Evolutionary conservation across 2,329 filamentous ascomycete species (phyloP).

Genomic region (Epichloe amarillans): DNA sequence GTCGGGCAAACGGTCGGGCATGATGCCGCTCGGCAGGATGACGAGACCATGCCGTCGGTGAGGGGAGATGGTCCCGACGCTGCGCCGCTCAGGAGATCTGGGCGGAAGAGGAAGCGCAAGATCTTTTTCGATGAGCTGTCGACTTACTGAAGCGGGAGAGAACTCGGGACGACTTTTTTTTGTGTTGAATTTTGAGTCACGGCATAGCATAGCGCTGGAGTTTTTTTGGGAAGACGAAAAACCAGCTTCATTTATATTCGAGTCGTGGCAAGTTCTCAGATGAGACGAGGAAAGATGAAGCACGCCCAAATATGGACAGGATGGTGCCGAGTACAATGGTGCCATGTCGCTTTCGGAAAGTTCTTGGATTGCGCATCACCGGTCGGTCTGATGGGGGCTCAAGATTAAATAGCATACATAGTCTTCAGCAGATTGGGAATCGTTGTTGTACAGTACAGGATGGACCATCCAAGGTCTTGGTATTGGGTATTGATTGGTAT

Average conservation of each 20-base stretch:
- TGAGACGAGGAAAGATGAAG: too few species aligned
- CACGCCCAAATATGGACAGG: neutral
- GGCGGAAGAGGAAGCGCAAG: neutral
- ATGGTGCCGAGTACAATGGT: neutral
- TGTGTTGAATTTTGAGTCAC: neutral
- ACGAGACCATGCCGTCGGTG: too few species aligned
- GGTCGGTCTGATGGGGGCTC: too few species aligned
- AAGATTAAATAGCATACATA: too few species aligned
- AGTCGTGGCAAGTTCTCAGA: neutral
- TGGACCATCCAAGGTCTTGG: neutral
- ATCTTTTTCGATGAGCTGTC: neutral
- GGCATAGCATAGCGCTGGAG: conserved; percentile 2
- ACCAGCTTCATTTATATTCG: neutral
- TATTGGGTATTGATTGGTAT: neutral
- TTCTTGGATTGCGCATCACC: neutral
- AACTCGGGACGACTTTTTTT: neutral
- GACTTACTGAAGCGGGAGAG: neutral
- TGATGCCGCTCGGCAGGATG: too few species aligned
- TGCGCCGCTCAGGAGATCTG: neutral
- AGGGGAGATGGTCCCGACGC: neutral
- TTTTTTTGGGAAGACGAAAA: neutral
- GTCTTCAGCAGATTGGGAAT: too few species aligned
- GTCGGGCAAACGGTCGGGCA: too few species aligned
- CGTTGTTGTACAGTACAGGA: neutral
- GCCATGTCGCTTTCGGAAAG: neutral